A percentile compares a stretch with the other conserved stretches of the same genome.
Conservation (phyloP, 371 early-diverging fungal genomes). For the Fennellomyces sp. region DNA sequence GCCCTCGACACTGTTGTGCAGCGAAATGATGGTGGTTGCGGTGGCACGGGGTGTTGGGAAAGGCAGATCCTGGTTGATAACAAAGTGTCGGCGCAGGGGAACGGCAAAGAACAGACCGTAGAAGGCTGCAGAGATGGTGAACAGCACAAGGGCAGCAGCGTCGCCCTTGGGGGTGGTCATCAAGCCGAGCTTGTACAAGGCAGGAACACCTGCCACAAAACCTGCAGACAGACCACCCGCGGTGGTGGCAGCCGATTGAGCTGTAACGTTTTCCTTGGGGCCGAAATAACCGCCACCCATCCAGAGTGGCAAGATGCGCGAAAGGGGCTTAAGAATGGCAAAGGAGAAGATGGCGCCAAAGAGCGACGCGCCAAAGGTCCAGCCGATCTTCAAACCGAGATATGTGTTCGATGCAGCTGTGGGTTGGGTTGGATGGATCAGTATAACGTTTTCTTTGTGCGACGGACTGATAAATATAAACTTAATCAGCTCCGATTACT, state of each 20-base stretch:
- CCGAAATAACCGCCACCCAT: conserved; percentile 72
- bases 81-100: conserved; percentile 72
- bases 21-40: conserved; percentile 66
- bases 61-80: conserved; percentile 69
- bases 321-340: conserved; percentile 66
- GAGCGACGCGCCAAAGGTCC: conserved; percentile 65
- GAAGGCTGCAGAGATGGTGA: conserved; percentile 67
- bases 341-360: conserved; percentile 60
- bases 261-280: conserved; percentile 70
- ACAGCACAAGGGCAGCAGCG: conserved; percentile 53
- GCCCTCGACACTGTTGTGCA: conserved; percentile 57
- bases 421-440: too few relatives aligned
- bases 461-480: neutral
- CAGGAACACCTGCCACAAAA: conserved; percentile 73
- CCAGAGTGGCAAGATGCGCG: conserved; percentile 38
- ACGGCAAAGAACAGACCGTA: conserved; percentile 79
- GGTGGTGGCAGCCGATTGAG: conserved; percentile 73
- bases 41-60: conserved; percentile 78
- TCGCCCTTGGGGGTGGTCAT: conserved; percentile 53
- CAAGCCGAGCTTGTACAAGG: conserved; percentile 69
- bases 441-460: too few relatives aligned
- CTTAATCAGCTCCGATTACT: too few relatives aligned
- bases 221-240: conserved; percentile 72
- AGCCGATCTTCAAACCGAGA: conserved; percentile 67
- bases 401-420: conserved; percentile 68